Base-by-base conservation (phyloP, 2,329 filamentous ascomycete genomes). In the Lasiodiplodia citricola region DNA sequence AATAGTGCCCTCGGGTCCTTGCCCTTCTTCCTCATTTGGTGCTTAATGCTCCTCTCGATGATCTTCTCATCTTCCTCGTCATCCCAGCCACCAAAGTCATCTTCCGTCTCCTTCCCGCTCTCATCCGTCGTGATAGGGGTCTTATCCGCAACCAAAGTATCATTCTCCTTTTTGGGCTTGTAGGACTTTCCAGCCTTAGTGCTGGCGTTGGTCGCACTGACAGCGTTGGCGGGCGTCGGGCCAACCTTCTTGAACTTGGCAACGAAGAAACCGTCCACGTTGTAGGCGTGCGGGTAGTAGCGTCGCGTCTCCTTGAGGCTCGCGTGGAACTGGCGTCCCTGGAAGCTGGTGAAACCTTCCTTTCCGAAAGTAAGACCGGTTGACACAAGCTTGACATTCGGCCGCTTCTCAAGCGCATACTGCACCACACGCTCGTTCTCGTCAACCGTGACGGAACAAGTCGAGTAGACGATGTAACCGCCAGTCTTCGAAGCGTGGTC, bases 221-320 rank as follows among this genome's bases (percentile, higher is more conserved):
- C 83, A 2, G 86, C 84, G 66, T 87, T 88, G 68, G 85, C 82
- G 1, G 92, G 90, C 51, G 92, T 92, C 3, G 93, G 91, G 0
- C 89, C 95, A 18, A 88, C 88, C 87, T 99, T 99, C 82, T 97
- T 94, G 83, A 99, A 92, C 82, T 99, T 99, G 76, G 94, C 93
- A 70, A 99, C 96, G 79, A 94, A 99, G 89, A 99, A 99, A 72
- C 96, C 96, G 79, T 98, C 96, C 41, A 99, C 94, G 82, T 97
- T 97, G 84, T 96, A 93, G 23, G 91, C 88, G 79, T 97, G 93
- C 0, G 94, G 93, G 82, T 96, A 97, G 84, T 93, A 97, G 68
- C 94, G 86, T 72, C 93, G 86, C 18, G 94, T 94, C 78, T 94
- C 85, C 76, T 91, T 92, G 84, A 99, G 88, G 73, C 88, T 92